A percentile compares a stretch with the other conserved stretches of the same genome.
Conservation (phyloP, 2,329 filamentous ascomycete species). For the Trichoderma pleuroti region DNA sequence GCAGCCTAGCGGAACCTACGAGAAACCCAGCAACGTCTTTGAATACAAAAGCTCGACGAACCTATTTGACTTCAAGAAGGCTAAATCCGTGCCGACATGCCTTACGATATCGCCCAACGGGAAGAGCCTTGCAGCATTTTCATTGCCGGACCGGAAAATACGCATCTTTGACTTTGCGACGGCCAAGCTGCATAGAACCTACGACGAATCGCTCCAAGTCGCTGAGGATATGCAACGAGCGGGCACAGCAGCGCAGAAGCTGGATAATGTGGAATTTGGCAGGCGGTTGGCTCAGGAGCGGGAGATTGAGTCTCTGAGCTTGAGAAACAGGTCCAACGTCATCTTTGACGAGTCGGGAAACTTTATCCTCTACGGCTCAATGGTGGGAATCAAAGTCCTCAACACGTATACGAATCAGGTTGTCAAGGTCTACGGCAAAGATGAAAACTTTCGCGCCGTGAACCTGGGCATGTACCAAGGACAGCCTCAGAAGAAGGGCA, state of each 20-base stretch:
- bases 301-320: constrained; percentile 69
- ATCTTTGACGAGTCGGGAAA: constrained; percentile 95
- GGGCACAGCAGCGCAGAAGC: constrained; percentile 73
- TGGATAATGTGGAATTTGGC: constrained; percentile 91
- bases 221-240: constrained; percentile 94
- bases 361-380: constrained; percentile 90
- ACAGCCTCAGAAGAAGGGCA: constrained; percentile 86
- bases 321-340: constrained; percentile 73
- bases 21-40: constrained; percentile 90
- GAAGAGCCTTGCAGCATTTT: constrained; percentile 81
- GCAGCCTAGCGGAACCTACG: constrained; percentile 74
- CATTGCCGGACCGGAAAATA: constrained; percentile 89
- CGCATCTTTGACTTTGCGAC: constrained; percentile 89
- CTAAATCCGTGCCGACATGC: constrained; percentile 78
- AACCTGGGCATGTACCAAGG: constrained; percentile 90
- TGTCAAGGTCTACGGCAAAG: constrained; percentile 83
- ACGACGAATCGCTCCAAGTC: constrained; percentile 88
- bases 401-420: constrained; percentile 94
- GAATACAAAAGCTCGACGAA: constrained; percentile 90
- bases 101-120: constrained; percentile 84
- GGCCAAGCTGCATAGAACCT: constrained; percentile 84
- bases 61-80: constrained; percentile 95
- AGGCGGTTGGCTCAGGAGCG: constrained; percentile 80
- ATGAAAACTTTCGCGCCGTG: constrained; percentile 81
- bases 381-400: constrained; percentile 88